Percentiles rank a stretch among this genome's conserved stretches.
Evolutionary conservation across 345 rosid genomes (phyloP).

Genomic region (Gossypium stocksii): DNA sequence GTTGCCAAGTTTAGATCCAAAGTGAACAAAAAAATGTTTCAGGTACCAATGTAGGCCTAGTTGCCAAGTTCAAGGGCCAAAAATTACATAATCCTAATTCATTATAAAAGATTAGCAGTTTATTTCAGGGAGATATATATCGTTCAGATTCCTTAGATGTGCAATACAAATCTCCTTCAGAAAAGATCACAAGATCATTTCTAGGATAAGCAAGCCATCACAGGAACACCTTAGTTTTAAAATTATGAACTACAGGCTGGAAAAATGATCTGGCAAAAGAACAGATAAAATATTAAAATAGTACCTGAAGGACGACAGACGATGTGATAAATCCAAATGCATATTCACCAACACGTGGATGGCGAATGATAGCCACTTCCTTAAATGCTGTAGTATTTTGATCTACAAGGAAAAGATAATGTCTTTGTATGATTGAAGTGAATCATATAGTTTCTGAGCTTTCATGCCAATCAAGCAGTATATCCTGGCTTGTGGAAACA

Average conservation of each 20-base stretch:
- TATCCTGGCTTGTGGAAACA: background rate
- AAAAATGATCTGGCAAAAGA: background rate
- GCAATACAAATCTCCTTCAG: background rate
- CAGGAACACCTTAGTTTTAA: background rate
- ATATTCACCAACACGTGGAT: slow-evolving; percentile 93
- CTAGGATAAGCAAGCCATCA: background rate
- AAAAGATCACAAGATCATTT: background rate
- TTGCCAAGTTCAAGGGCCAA: too few species aligned
- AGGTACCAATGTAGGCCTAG: too few species aligned
- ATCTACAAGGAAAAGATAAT: slow-evolving; percentile 39
- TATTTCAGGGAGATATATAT: background rate
- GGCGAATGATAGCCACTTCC: slow-evolving; percentile 92
- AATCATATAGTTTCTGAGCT: background rate
- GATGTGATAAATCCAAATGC: slow-evolving; percentile 96
- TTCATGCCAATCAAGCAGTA: background rate
- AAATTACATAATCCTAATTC: background rate
- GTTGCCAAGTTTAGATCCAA: too few species aligned
- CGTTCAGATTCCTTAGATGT: background rate
- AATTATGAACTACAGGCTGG: background rate
- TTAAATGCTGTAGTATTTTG: slow-evolving; percentile 93
- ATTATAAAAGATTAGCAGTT: background rate
- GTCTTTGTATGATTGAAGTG: slow-evolving; percentile 8
- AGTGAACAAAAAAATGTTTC: too few species aligned
- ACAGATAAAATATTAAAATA: background rate
- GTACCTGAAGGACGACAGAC: slow-evolving; percentile 78